Conservation (phyloP, 257 asterid species). For the Scutellaria baicalensis region DNA sequence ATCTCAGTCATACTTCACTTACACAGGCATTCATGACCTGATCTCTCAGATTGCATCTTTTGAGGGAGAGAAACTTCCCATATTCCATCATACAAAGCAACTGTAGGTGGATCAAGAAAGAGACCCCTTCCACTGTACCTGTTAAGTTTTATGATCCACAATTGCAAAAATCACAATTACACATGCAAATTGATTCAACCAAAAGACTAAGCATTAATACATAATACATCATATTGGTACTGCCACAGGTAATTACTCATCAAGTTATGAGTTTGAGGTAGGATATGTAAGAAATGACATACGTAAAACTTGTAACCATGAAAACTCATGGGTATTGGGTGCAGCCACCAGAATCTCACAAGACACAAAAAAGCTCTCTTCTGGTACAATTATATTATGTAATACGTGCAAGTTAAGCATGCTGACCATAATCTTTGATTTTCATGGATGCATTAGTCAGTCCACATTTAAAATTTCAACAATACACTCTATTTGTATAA, state of each 20-base stretch:
- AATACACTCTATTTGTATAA: neutral
- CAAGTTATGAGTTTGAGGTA: neutral
- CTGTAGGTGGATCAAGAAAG: conserved; percentile 90
- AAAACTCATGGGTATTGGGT: neutral
- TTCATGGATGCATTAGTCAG: neutral
- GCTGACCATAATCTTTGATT: neutral
- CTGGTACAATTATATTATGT: neutral
- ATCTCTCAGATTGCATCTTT: conserved; percentile 39
- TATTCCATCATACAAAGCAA: conserved; percentile 46
- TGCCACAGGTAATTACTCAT: neutral
- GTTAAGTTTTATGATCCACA: conserved; percentile 19
- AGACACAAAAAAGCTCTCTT: neutral
- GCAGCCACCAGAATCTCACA: neutral
- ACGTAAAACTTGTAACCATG: neutral
- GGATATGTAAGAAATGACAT: neutral
- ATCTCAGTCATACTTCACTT: conserved; percentile 24
- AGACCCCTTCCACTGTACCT: conserved; percentile 95
- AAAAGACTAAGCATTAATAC: neutral
- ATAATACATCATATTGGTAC: neutral
- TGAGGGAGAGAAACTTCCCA: conserved; percentile 78
- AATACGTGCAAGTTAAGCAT: neutral
- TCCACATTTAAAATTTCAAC: neutral
- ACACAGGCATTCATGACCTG: conserved; percentile 41
- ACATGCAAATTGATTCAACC: neutral
- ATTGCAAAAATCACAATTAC: neutral